Conservation (phyloP, 2,329 filamentous ascomycete genomes). For the Ascosphaera pollenicola region DNA sequence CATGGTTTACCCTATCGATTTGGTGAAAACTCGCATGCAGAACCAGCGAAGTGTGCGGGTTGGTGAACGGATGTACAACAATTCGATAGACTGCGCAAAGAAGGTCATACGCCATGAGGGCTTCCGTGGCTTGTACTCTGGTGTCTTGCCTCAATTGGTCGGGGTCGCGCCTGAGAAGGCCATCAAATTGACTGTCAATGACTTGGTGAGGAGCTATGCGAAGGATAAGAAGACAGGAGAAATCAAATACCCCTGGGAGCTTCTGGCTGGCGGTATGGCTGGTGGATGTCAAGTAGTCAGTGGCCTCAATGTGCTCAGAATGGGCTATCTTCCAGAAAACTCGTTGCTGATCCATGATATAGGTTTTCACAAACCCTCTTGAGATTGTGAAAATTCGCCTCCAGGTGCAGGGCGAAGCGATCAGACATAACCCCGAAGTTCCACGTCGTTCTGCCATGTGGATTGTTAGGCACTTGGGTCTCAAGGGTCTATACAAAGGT, state of each 20-base stretch:
- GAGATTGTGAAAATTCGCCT: slow-evolving; percentile 99
- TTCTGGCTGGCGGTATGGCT: slow-evolving; percentile 71
- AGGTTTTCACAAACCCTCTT: slow-evolving; percentile 93
- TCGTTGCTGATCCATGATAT: not conserved
- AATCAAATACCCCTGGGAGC: slow-evolving; percentile 50
- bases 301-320: slow-evolving; percentile 13
- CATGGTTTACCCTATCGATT: slow-evolving; percentile 97
- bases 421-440: slow-evolving; percentile 54
- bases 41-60: slow-evolving; percentile 73
- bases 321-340: too few species aligned
- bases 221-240: slow-evolving; percentile 50
- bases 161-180: slow-evolving; percentile 98
- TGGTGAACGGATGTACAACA: slow-evolving; percentile 82
- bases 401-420: slow-evolving; percentile 89
- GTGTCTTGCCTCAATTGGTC: slow-evolving; percentile 82
- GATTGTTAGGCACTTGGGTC: slow-evolving; percentile 89
- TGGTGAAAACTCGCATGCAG: slow-evolving; percentile 97
- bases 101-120: slow-evolving; percentile 92
- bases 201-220: slow-evolving; percentile 59
- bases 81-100: slow-evolving; percentile 82
- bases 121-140: slow-evolving; percentile 73
- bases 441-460: slow-evolving; percentile 87
- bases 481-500: slow-evolving; percentile 90
- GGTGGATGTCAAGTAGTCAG: slow-evolving; percentile 91
- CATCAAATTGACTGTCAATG: slow-evolving; percentile 97